These are phyloP conservation scores for Populus ilicifolia DNA, from an alignment of 345 rosid genomes.

Conservation along the genomic window DNA sequence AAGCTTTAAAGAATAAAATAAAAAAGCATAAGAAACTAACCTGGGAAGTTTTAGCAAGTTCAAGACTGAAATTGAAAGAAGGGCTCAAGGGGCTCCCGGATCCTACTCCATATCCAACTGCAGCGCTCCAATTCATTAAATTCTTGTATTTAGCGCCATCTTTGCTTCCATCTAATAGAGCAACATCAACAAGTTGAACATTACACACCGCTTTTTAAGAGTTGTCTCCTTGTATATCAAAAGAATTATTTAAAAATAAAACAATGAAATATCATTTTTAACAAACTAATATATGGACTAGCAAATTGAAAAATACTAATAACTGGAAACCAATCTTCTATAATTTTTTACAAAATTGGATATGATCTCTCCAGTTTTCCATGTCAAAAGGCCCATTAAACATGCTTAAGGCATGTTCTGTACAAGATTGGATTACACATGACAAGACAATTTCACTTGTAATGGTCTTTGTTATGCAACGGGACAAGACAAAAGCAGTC, in stretches of 20 bases:
- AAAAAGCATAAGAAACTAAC: conserved; percentile 28
- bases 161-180: conserved; percentile 50
- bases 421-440: no score
- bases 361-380: background rate
- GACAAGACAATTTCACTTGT: no score
- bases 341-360: background rate
- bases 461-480: no score
- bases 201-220: background rate
- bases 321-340: background rate
- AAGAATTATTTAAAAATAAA: background rate
- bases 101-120: conserved; percentile 81
- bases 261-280: background rate
- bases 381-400: background rate
- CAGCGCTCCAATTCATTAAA: conserved; percentile 77
- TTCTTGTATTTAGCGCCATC: conserved; percentile 47
- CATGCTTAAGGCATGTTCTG: background rate
- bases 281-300: background rate
- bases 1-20: background rate
- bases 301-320: conserved; percentile 2
- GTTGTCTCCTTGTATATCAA: background rate
- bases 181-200: conserved; percentile 16
- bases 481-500: no score
- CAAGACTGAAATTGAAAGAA: conserved; percentile 80
- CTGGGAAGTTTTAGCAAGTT: conserved; percentile 75
- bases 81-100: conserved; percentile 82